Evolutionary conservation across 345 rosid genomes (phyloP), one percentile per base, ranked within the genome.

Genomic region (Eucalyptus camaldulensis): DNA sequence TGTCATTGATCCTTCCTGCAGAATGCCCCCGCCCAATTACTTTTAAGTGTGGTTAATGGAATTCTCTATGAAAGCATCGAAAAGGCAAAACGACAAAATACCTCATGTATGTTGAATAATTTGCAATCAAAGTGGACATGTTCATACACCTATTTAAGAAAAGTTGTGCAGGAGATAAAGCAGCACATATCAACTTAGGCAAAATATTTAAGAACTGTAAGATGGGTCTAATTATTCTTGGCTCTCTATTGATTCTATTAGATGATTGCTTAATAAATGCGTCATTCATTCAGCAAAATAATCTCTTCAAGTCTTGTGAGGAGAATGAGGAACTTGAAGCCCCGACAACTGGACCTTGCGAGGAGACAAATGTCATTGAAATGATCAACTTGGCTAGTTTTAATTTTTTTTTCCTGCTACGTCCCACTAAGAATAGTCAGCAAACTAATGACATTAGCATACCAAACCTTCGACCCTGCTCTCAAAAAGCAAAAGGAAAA

Each of bases 161-260:
- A 95, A 93, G 98, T 96, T 10, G 98, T 95, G 89, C 99, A 43
- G 91, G 99, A 98, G 95, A 97, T 98, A 86, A 98, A 96, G 92
- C 93, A 98, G 29, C 97, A 99, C 6, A 95, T 98, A 92, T 95
- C 99, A 88, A 98, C 99, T 89, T 98, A 98, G 93, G 97, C 99
- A 60, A 98, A 97, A 47, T 98, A 96, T 90, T 90, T 98, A 88
- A 92, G 97, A 96, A 98, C 97, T 47, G 99, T 98, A 93, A 92
- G 76, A 51, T 85, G 21, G 62, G 54, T 86, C 62, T 31, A 37
- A 47, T 17, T 40, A 81, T 37, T 47, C 86, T 25, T 65, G 7
- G 50, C 51, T 2, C 17, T 40, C 49, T 47, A 24, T 19, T 37
- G 8, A 24, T 85, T 81, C 49, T 43, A 14, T 56, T 40, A 1